Evolutionary conservation across 1,284 basidiomycete species (phyloP), one percentile per base, ranked within the genome.

Genomic region (Apiotrichum laibachii): DNA sequence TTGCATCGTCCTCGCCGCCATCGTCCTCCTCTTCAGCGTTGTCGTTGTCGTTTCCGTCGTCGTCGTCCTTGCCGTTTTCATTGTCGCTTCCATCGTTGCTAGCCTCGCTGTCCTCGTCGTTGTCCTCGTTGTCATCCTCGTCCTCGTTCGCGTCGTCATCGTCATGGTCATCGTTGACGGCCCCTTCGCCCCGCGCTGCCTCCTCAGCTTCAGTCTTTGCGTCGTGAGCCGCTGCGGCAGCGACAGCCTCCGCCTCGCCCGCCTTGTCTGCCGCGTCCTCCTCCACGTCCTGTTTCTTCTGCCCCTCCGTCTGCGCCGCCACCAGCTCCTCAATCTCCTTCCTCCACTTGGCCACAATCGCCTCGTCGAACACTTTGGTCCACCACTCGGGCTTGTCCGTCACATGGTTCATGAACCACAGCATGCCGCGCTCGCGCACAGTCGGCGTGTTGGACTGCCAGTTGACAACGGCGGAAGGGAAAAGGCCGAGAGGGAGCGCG

Each of bases 381-480:
- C 47, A 31, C 60, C 60, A 61, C 8, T 37, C 49, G 2, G 56
- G 53, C 53, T 61, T 61, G 39, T 61, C 60, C 13, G 60, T 57
- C 39, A 61, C 34, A 15, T n/a, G 16, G 60, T 57, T 46, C 31
- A 61, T 53, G 45, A 61, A 42, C 43, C 37, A 35, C 18, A 61
- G 45, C 60, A 61, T 55, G 13, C 51, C 60, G 40, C 56, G 53
- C 53, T 61, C 60, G 22, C 60, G 60, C 21, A 46, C 26, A 16
- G 56, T 55, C 8, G 42, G 39, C n/a, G 50, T 52, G 53, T 57
- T 58, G 21, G 44, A 44, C 34, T 22, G 22, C 56, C 56, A 61
- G 4, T 42, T 33, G 9, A 39, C 10, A 19, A 61, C 48, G 11
- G 53, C 53, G 0, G 56, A 57, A 3, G 60, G 60, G 45, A 61